phyloP scores from a whole-genome alignment of 2,329 filamentous ascomycete genomes.

The Botrytis fabae region DNA sequence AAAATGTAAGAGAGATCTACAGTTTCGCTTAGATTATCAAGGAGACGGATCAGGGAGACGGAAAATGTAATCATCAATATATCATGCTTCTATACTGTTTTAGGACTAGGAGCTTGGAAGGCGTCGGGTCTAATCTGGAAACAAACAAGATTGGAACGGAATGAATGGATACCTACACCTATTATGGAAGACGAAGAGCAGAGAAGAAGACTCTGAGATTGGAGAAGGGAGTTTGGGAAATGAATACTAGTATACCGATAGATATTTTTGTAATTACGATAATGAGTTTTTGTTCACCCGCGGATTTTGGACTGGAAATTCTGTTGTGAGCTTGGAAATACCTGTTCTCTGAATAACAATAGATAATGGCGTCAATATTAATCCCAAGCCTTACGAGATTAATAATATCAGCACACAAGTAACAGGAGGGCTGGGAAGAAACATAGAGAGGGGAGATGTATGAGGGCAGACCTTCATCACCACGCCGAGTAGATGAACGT shows the following conservation, averaged over 20 bases:
- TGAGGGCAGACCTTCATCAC: too few relatives aligned
- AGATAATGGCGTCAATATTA: background rate
- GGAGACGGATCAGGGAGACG: background rate
- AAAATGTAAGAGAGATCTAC: background rate
- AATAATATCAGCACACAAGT: too few relatives aligned
- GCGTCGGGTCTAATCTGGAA: background rate
- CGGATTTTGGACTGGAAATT: background rate
- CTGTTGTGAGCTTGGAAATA: background rate
- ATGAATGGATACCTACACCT: slow-evolving; percentile 9
- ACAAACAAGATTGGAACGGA: background rate
- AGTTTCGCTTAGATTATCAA: background rate
- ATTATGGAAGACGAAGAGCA: background rate
- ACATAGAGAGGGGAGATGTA: too few relatives aligned
- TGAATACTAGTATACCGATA: slow-evolving; percentile 2
- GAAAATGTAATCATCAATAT: background rate
- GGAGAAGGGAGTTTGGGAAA: background rate
- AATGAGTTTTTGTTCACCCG: background rate
- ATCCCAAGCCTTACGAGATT: background rate
- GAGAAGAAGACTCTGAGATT: slow-evolving; percentile 4
- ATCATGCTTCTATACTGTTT: background rate
- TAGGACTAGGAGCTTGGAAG: background rate
- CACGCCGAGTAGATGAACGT: too few relatives aligned
- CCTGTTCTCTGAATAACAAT: background rate
- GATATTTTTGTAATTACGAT: slow-evolving; percentile 19
- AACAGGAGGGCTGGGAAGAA: too few relatives aligned